These are phyloP conservation scores for Lentinula edodes DNA, from an alignment of 768 basidiomycete genomes.

Conservation along the genomic window DNA sequence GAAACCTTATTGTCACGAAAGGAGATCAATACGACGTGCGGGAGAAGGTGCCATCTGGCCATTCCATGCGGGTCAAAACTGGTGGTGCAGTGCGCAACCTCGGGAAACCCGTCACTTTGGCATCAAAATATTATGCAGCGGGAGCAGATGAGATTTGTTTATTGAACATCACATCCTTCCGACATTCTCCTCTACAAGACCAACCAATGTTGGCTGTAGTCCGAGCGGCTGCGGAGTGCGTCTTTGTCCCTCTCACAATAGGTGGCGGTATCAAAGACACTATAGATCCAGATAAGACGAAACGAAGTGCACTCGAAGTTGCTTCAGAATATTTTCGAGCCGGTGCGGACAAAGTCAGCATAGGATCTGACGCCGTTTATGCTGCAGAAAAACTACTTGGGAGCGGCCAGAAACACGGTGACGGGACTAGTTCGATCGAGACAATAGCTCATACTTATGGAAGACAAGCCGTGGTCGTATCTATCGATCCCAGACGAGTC, in stretches of 20 bases:
- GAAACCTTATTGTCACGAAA: slow-evolving; percentile 98
- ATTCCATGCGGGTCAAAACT: slow-evolving; percentile 29
- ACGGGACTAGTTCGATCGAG: slow-evolving; percentile 86
- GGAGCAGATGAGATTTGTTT: slow-evolving; percentile 97
- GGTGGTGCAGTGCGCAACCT: slow-evolving; percentile 90
- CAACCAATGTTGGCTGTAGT: slow-evolving; percentile 99
- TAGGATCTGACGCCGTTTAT: slow-evolving; percentile 93
- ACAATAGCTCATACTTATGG: slow-evolving; percentile 88
- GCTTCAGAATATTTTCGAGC: slow-evolving; percentile 95
- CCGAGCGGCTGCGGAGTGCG: slow-evolving; percentile 77
- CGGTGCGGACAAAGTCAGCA: slow-evolving; percentile 97
- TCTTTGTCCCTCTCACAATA: slow-evolving; percentile 97
- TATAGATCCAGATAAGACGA: slow-evolving; percentile 91
- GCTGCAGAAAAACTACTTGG: slow-evolving; percentile 80
- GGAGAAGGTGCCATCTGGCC: slow-evolving; percentile 49
- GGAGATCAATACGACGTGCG: slow-evolving; percentile 99
- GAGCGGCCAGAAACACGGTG: slow-evolving; percentile 36
- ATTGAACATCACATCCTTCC: slow-evolving; percentile 99
- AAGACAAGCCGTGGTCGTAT: slow-evolving; percentile 96
- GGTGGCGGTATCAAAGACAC: slow-evolving; percentile 98
- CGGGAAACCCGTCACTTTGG: slow-evolving; percentile 92
- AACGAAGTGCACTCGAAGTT: slow-evolving; percentile 83
- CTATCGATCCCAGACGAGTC: slow-evolving; percentile 86
- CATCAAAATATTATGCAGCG: slow-evolving; percentile 75
- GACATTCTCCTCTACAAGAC: slow-evolving; percentile 89